Evolutionary conservation across 148 eudicot species (phyloP).

Genomic region (Chenopodium suecicum): DNA sequence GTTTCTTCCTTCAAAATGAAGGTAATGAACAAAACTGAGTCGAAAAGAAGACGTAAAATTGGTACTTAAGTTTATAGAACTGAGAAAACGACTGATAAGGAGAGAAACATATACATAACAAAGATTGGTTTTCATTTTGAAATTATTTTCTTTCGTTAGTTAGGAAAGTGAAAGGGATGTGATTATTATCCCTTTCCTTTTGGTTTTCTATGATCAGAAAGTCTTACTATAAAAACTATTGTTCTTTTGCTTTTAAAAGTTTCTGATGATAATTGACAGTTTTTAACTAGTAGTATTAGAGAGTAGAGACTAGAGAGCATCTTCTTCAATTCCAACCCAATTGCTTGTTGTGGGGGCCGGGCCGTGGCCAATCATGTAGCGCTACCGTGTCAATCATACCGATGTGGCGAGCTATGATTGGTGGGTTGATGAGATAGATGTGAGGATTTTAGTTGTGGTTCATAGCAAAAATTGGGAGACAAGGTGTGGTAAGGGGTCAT

Average conservation of each 20-base stretch:
- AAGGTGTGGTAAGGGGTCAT: conserved; percentile 48
- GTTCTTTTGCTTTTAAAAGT: conserved; percentile 33
- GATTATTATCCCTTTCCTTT: conserved; percentile 17
- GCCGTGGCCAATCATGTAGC: neutral
- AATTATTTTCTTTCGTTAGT: conserved; percentile 21
- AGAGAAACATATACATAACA: neutral
- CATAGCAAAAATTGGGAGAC: conserved; percentile 26
- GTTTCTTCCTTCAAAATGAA: neutral
- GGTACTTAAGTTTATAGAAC: neutral
- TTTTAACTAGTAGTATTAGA: neutral
- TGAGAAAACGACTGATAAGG: conserved; percentile 20
- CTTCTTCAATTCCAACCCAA: neutral
- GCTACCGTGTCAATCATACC: neutral
- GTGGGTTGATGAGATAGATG: neutral
- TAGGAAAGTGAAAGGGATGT: conserved; percentile 24
- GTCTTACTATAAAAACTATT: conserved; percentile 14
- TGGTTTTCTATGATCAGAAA: conserved; percentile 22
- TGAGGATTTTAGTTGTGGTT: neutral
- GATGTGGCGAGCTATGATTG: conserved; percentile 16
- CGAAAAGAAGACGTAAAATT: neutral
- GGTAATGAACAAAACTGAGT: neutral
- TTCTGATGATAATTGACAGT: conserved; percentile 16
- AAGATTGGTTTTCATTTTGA: neutral
- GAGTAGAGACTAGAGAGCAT: neutral
- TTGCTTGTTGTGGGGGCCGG: neutral